These are phyloP conservation scores for Neohortaea acidophila DNA, from an alignment of 495 filamentous ascomycete genomes.

Conservation along the genomic window DNA sequence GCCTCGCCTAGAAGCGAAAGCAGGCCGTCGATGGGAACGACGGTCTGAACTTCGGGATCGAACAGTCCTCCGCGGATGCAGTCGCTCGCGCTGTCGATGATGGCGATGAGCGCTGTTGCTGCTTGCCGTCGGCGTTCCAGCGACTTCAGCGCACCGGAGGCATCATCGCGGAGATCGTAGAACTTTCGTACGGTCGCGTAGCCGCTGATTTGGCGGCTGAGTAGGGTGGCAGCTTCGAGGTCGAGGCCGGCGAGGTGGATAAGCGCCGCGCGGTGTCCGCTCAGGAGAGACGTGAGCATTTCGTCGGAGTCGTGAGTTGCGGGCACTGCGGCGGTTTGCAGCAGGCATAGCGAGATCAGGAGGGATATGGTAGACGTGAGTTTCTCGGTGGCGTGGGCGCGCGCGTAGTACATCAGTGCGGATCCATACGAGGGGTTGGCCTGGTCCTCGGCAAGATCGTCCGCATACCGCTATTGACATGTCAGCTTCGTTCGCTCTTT, in stretches of 20 bases:
- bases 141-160: conserved; percentile 10
- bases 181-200: conserved; percentile 79
- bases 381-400: conserved; percentile 56
- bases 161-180: conserved; percentile 68
- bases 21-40: conserved; percentile 72
- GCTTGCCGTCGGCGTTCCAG: conserved; percentile 29
- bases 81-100: conserved; percentile 69
- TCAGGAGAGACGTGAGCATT: conserved; percentile 47
- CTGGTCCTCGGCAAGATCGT: conserved; percentile 38
- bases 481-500: neutral
- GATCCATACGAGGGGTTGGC: conserved; percentile 60
- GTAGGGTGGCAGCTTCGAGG: conserved; percentile 58
- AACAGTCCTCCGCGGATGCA: conserved; percentile 79
- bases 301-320: conserved; percentile 50
- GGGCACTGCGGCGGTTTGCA: conserved; percentile 68
- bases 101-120: conserved; percentile 47
- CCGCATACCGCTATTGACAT: conserved; percentile 52
- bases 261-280: conserved; percentile 49
- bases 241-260: conserved; percentile 49
- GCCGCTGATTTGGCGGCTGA: conserved; percentile 72
- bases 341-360: conserved; percentile 71
- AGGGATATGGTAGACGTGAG: conserved; percentile 67
- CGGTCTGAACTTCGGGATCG: conserved; percentile 58
- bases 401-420: conserved; percentile 72
- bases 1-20: conserved; percentile 74